Evolutionary conservation across 78 protist species (phyloP).

Genomic region (slime mould (Dictyostelium discoideum)): dicty_2.7 NC_007088.5:6243001-6243500

Average conservation of each 20-base stretch:
- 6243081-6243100: background rate
- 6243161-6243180: background rate
- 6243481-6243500: no score
- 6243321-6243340: background rate
- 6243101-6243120: background rate
- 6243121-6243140: background rate
- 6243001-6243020: background rate
- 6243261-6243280: no score
- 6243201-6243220: no score
- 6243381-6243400: background rate
- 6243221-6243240: background rate
- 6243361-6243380: background rate
- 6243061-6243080: background rate
- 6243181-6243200: no score
- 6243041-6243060: background rate
- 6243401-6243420: conserved; percentile 22
- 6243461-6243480: background rate
- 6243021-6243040: background rate
- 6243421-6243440: conserved; percentile 38
- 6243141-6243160: background rate
- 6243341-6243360: background rate
- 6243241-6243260: no score
- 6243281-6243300: background rate
- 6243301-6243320: background rate
- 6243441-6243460: conserved; percentile 61